Base-by-base conservation (phyloP, 306 rosid species). In the Vigna nakashimae region DNA sequence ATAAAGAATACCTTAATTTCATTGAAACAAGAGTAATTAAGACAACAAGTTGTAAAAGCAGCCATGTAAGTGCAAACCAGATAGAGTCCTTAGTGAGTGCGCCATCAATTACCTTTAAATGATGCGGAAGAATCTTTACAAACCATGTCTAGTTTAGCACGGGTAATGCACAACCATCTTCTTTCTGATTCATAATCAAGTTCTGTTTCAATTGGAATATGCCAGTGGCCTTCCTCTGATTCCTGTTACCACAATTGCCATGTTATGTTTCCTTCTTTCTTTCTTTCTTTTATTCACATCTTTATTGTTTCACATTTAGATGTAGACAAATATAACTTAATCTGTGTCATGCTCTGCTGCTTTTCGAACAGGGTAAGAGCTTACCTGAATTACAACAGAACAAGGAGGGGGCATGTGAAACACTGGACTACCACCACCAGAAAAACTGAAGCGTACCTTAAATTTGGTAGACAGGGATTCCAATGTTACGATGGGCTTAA, bases 391-490 rank as follows among this genome's bases (percentile, higher is more conserved):
- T 68, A 94, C 91, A 69, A 94, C 90, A 51, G 98, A 94, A 85
- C 91, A 92, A 46, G 96, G 91, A 86, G 98, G 96, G 16, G 97
- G 98, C 96, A 94, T 85, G 82, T 91, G 93, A 87, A 94, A 92
- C 74, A 84, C 91, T 13, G 90, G 97, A 88, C 53, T 42, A 43
- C 97, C 97, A 51, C 82, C 52, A 69, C 86, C 89, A 74, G 97
- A 73, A 83, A 94, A 94, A 83, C 84, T 83, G 84, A 92, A 94
- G 67, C 60, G 96, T 56, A 94, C 98, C 98, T 94, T 82, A 38
- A 51, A 82, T 82, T 73, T 55, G 79, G 60, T 67, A 83, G 22
- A 78, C 43, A 82, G 7, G 67, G 32, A 77, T 26, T 62, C 40
- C 52, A 69, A 56, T 24, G 71, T 76, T 48, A 92, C 75, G 59